Evolutionary conservation across 129 eudicot species (phyloP), one percentile per base, ranked within the genome.

Genomic region (Mikania micrantha): DNA sequence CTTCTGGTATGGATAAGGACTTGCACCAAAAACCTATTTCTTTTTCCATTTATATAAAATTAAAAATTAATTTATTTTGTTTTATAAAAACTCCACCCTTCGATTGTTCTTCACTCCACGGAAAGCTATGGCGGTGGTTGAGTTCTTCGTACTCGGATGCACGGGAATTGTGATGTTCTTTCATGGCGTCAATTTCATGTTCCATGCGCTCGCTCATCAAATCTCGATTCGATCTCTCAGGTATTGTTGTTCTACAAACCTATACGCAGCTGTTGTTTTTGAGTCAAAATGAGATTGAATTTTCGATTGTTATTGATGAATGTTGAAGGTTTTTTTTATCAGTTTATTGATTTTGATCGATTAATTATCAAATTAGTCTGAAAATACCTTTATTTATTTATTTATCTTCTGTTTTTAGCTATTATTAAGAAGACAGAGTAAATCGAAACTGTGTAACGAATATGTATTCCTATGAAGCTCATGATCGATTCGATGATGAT

Each of bases 151-250:
- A 10, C 58, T 84, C 19, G 88, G 90, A 38, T 84, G 95, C 82
- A 81, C 90, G 6, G 88, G 86, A 67, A 57, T 84, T 15, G 88
- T 84, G 16, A 70, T 84, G 84, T 82, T 87, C 70, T 72, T 84
- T 66, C 95, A 87, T 54, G 90, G 95, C n/a, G 74, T 77, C 67
- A 83, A 87, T 73, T 84, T 82, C 82, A 52, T 87, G 74, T 87
- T 84, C 69, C 95, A 82, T n/a, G 84, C 85, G 67, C 73, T 87
- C 4, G 66, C 76, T 72, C 75, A 74, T 57, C 88, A 77, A 39
- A 32, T 82, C 38, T 79, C 88, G 24, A 32, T 82, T 64, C 84
- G 88, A 53, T 61, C 85, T 22, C 74, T 87, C 78, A 87, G 95
- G 95, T 84, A 74, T 5, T 4, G 2, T 22, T 32, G 3, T 28